phyloP scores from a whole-genome alignment of 2,329 filamentous ascomycete species.

The Trichothecium sympodiale region DNA sequence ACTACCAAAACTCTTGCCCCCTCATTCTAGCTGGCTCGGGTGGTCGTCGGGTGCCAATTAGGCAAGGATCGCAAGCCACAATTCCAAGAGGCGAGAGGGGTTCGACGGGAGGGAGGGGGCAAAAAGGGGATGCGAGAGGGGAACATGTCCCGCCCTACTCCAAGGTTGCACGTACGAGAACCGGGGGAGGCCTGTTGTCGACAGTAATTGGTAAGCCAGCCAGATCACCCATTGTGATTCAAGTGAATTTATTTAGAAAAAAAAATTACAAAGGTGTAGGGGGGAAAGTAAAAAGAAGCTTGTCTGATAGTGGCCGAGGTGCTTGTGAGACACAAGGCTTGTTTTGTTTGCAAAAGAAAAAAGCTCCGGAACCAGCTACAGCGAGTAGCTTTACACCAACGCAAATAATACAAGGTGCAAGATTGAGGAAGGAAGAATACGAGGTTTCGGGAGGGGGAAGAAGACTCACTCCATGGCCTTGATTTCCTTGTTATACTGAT shows the following conservation, averaged over 20 bases:
- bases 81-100: not conserved
- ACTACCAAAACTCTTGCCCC: conserved; percentile 5
- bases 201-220: not conserved
- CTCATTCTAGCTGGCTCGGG: not conserved
- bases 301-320: too few relatives aligned
- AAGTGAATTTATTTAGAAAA: conserved; percentile 5
- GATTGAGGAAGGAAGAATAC: conserved; percentile 2
- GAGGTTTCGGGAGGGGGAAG: conserved; percentile 1
- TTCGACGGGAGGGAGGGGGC: too few relatives aligned
- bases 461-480: conserved; percentile 25
- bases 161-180: conserved; percentile 15
- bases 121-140: conserved; percentile 1
- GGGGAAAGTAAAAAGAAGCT: not conserved
- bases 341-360: too few relatives aligned
- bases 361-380: too few relatives aligned
- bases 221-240: too few relatives aligned
- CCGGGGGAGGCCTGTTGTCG: conserved; percentile 18
- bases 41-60: too few relatives aligned
- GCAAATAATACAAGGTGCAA: conserved; percentile 2
- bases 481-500: conserved; percentile 25
- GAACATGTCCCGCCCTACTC: not conserved
- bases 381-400: too few relatives aligned
- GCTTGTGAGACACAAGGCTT: too few relatives aligned
- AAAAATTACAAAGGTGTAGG: conserved; percentile 3
- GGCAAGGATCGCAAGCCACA: conserved; percentile 1